Base-by-base conservation (phyloP, 352 stramenopile genomes). In the Globisporangium splendens region DNA sequence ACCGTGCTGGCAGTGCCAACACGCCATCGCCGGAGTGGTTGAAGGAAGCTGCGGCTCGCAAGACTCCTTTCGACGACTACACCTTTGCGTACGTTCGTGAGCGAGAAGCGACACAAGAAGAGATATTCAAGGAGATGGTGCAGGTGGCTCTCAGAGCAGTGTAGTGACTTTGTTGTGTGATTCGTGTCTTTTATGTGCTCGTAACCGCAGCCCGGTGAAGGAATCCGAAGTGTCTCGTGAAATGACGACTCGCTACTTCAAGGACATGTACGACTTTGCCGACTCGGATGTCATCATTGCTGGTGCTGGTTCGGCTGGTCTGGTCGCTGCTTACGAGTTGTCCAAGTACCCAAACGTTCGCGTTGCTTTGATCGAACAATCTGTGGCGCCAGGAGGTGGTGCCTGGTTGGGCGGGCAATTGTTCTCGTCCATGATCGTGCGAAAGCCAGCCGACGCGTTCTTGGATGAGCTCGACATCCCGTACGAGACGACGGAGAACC, bases 161-260 rank as follows among this genome's bases (percentile, higher is more conserved):
- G 28, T 10, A 57, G 50, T 46, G 39, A 50, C 39, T 63, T 18
- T 51, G 15, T 24, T 64, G 50, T 59, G n/a, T 63, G 47, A 55
- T 6, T 61, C 10, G 12, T 35, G 35, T 50, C 24, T 39, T 17
- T 49, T 15, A 8, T 2, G 8, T 22, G 12, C 20, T 14, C 14
- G 28, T 35, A 12, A 18, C 52, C n/a, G 13, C 62, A 84, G 72
- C n/a, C 77, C 77, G 15, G 72, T 87, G 39, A 83, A 84, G 65
- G 77, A 87, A 65, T 69, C 77, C 20, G 70, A 84, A 43, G 72
- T 87, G 51, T 87, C 77, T 57, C 77, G 77, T 54, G 77, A 84
- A 63, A 87, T 87, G 77, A 87, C 77, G 38, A 87, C 74, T 33
- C 74, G 77, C 20, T 87, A 87, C 68, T 83, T 87, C 69, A 87